Evolutionary conservation across 2,329 filamentous ascomycete species (phyloP).

Genomic region (Talaromyces sp.): DNA sequence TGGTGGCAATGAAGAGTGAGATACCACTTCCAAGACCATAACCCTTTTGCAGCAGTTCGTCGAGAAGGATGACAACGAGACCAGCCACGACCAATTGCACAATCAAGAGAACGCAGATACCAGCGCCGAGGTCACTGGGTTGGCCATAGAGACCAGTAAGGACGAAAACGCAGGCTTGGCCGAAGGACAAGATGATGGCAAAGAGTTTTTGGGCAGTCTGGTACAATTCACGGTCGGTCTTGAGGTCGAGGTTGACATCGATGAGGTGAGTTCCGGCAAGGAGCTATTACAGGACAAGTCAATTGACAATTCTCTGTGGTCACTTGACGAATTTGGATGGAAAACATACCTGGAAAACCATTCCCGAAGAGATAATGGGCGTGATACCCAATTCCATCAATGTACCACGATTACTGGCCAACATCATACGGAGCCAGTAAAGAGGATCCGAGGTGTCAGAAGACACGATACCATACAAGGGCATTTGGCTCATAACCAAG

Average conservation of each 20-base stretch:
- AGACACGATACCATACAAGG: slow-evolving; percentile 96
- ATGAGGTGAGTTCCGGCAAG: slow-evolving; percentile 99
- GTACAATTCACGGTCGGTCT: slow-evolving; percentile 99
- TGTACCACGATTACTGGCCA: slow-evolving; percentile 96
- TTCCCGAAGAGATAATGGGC: slow-evolving; percentile 98
- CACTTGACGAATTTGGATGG: background rate
- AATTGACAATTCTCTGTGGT: background rate
- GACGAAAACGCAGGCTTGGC: slow-evolving; percentile 96
- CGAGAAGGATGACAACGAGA: slow-evolving; percentile 97
- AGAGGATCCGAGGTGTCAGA: slow-evolving; percentile 97
- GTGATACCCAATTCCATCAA: slow-evolving; percentile 96
- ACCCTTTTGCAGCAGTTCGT: slow-evolving; percentile 98
- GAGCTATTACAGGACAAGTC: slow-evolving; percentile 49
- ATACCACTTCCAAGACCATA: slow-evolving; percentile 98
- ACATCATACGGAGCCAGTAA: slow-evolving; percentile 99
- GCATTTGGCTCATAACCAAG: slow-evolving; percentile 99
- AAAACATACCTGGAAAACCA: slow-evolving; percentile 80
- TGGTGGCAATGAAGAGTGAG: slow-evolving; percentile 98
- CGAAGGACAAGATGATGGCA: slow-evolving; percentile 94
- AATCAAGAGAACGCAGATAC: slow-evolving; percentile 96
- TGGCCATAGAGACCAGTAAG: slow-evolving; percentile 97
- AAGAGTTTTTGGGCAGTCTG: slow-evolving; percentile 99
- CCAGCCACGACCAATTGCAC: slow-evolving; percentile 97
- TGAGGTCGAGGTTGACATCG: slow-evolving; percentile 99
- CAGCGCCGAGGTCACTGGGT: slow-evolving; percentile 91